Evolutionary conservation across 2,329 filamentous ascomycete genomes (phyloP).

Genomic region (Teratosphaeria epicoccoides): DNA sequence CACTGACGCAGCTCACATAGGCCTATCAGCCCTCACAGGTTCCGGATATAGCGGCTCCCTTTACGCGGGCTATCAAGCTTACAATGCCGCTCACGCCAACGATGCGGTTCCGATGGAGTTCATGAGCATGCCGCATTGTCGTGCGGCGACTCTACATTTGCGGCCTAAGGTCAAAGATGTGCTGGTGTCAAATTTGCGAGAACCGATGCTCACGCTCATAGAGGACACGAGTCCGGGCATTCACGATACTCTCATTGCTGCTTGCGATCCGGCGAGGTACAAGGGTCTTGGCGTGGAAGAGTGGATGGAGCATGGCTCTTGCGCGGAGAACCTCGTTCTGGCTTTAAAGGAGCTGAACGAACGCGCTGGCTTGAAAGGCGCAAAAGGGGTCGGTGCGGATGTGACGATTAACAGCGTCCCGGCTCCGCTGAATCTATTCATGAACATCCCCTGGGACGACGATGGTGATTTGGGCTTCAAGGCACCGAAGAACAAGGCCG

Average conservation of each 20-base stretch:
- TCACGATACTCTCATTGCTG: conserved; percentile 39
- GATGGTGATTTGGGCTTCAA: conserved; percentile 33
- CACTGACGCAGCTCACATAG: conserved; percentile 18
- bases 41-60: conserved; percentile 37
- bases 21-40: conserved; percentile 33
- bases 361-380: conserved; percentile 35
- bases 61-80: conserved; percentile 41
- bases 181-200: conserved; percentile 36
- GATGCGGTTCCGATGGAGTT: conserved; percentile 35
- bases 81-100: conserved; percentile 26
- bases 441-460: conserved; percentile 37
- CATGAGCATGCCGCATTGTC: conserved; percentile 37
- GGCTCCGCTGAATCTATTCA: conserved; percentile 38
- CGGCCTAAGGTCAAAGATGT: conserved; percentile 32
- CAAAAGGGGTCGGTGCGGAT: conserved; percentile 37
- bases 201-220: conserved; percentile 36
- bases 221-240: conserved; percentile 35
- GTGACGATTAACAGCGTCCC: conserved; percentile 39
- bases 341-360: conserved; percentile 40
- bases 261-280: conserved; percentile 38
- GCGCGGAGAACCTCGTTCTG: conserved; percentile 40
- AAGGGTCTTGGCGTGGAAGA: conserved; percentile 32
- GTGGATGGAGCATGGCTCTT: conserved; percentile 37
- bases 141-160: conserved; percentile 32
- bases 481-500: conserved; percentile 29